A percentile compares a stretch with the other conserved stretches of the same genome.
Conservation (phyloP, 768 basidiomycete genomes). For the Pleurotus citrinopileatus region DNA sequence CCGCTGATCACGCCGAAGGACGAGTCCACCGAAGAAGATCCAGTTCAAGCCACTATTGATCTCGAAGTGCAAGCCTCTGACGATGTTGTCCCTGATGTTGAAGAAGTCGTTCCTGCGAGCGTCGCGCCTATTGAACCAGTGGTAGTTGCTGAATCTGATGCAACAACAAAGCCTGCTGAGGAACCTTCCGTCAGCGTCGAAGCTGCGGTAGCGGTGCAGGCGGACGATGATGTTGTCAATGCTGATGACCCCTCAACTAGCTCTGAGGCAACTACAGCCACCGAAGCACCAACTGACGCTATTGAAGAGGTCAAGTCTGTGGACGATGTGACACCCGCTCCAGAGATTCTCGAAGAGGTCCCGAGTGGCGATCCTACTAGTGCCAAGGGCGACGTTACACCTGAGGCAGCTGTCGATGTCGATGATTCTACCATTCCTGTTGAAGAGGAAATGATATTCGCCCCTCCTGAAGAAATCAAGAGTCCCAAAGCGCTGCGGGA, state of each 20-base stretch:
- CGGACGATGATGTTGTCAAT: too few species aligned
- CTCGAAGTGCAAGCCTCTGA: not conserved
- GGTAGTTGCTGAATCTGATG: not conserved
- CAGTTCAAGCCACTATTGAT: too few species aligned
- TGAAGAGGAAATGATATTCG: conserved; percentile 7
- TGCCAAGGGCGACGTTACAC: not conserved
- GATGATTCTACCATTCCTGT: conserved; percentile 4
- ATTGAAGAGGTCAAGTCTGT: not conserved
- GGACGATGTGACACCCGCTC: too few species aligned
- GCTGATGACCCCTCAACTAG: too few species aligned
- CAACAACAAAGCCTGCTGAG: not conserved
- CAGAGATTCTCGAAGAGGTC: not conserved
- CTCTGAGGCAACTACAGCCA: too few species aligned
- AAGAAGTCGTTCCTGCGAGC: not conserved
- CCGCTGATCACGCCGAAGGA: not conserved
- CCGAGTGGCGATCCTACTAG: not conserved
- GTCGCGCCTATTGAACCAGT: not conserved
- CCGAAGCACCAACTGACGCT: too few species aligned
- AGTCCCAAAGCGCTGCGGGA: not conserved
- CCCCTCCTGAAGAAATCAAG: conserved; percentile 7
- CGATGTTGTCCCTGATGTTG: not conserved
- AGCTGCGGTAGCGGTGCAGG: too few species aligned
- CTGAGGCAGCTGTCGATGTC: not conserved
- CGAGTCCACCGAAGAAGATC: not conserved
- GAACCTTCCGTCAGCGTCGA: not conserved